These are phyloP conservation scores for Pseudohalonectria lignicola DNA, from an alignment of 2,329 filamentous ascomycete species.

Conservation along the genomic window DNA sequence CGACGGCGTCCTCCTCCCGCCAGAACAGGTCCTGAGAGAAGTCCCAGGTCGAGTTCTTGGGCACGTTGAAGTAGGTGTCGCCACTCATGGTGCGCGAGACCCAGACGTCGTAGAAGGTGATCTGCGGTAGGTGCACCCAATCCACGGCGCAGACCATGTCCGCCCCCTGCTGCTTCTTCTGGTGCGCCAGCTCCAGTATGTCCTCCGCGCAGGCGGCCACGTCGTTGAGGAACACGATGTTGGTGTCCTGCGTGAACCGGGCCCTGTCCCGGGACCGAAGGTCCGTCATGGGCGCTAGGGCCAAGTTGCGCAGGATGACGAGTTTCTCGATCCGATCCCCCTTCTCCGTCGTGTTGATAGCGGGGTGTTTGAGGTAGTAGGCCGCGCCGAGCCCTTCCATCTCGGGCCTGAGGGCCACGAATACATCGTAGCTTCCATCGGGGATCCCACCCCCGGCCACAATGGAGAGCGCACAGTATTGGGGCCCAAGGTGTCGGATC, in stretches of 20 bases:
- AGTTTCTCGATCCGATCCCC: conserved; percentile 33
- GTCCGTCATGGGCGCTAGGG: conserved; percentile 30
- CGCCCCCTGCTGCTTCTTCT: conserved; percentile 31
- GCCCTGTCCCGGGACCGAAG: conserved; percentile 8
- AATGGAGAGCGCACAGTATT: conserved; percentile 40
- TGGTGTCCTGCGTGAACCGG: conserved; percentile 21
- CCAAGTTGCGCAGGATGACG: conserved; percentile 39
- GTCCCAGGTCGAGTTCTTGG: conserved; percentile 35
- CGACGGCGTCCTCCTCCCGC: conserved; percentile 25
- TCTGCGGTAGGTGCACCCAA: conserved; percentile 27
- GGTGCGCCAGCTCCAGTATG: conserved; percentile 42
- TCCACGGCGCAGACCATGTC: conserved; percentile 50
- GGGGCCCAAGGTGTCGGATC: conserved; percentile 35
- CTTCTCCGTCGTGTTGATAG: conserved; percentile 26
- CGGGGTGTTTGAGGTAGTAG: conserved; percentile 30
- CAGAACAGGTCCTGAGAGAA: conserved; percentile 40
- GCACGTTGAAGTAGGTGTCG: conserved; percentile 43
- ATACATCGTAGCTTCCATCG: conserved; percentile 37
- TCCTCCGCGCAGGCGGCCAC: conserved; percentile 42
- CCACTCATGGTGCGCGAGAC: conserved; percentile 39
- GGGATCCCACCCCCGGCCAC: conserved; percentile 47
- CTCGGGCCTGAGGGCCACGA: conserved; percentile 25
- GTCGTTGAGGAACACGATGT: conserved; percentile 42
- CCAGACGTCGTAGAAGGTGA: conserved; percentile 48
- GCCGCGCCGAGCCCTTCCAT: conserved; percentile 24